Base-by-base conservation (phyloP, 1,284 basidiomycete species). In the Coniophora puteana region DNA sequence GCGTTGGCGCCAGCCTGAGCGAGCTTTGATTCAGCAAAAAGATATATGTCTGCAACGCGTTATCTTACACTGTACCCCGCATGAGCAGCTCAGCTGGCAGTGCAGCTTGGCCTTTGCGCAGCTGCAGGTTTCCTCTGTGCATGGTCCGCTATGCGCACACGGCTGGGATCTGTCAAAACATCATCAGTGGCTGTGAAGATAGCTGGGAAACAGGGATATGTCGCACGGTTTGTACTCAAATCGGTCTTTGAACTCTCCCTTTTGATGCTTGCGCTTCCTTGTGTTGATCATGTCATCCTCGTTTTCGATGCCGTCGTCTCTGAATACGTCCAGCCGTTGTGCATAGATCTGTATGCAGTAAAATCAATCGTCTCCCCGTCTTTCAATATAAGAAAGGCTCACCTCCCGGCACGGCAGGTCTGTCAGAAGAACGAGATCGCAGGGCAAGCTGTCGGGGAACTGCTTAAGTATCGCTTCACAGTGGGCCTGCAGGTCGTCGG, bases 121-220 rank as follows among this genome's bases (percentile, higher is more conserved):
- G 1, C 17, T 14, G 28, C 73, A 74, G 3, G 38, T 22, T 0
- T 38, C 38, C 1, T 24, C 38, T 22, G 53, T 53, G 38, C 71
- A 74, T 13, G 64, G 48, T 0, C 72, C 73, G 33, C 47, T 34
- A 44, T 74, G 72, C 8, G 47, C 43, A 50, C 72, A 76, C n/a
- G 65, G 62, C 4, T 24, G 27, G 17, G 47, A 30, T 10, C 68
- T 71, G 30, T 18, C 30, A 4, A 26, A 8, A 2, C 23, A 38
- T n/a, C 10, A 20, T 40, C 4, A 26, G n/a, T n/a, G n/a, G n/a
- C n/a, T n/a, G n/a, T n/a, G n/a, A n/a, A n/a, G n/a, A 10, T 32
- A 36, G 20, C n/a, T 31, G 6, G 29, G 8, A 29, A 13, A 11
- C 21, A 21, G 29, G n/a, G 8, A 18, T 8, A 31, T 6, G n/a